Evolutionary conservation across 495 filamentous ascomycete genomes (phyloP), one percentile per base, ranked within the genome.

Genomic region (Aspergillus mulundensis): DNA sequence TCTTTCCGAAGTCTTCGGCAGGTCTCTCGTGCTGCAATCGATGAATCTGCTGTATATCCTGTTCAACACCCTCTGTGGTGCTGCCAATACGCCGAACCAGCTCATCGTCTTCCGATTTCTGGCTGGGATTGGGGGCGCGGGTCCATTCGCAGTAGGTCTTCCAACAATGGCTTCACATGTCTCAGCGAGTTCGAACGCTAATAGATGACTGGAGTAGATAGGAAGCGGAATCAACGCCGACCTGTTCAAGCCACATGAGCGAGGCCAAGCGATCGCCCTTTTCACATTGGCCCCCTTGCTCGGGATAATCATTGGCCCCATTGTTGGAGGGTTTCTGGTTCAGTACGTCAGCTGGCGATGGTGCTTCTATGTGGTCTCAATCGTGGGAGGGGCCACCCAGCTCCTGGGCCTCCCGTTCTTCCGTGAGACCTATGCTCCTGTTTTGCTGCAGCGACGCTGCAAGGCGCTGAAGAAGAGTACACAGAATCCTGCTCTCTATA

Each of bases 381-480:
- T 88, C 46, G 78, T 77, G 8, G 83, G 82, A 59, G 81, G 63
- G 1, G n/a, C 81, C 1, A 77, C 90, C 47, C 87, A 88, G 60
- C 3, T 76, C 15, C 69, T 75, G 1, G 88, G 86, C 3, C 45
- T 90, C 3, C 80, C 87, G 58, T 83, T 81, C 63, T 76, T 90
- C 0, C 80, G 77, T 50, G 87, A 89, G 68, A 87, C 86, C 3
- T 88, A 89, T 66, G 72, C 77, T 0, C 85, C 85, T 0, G 76
- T 76, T 28, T 70, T 90, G 3, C 77, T 90, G 0, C 63, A 68
- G 12, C 62, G 71, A 32, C 85, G 84, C 47, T 79, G 80, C 11
- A 62, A 73, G 23, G 73, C 66, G 20, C 76, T 90, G 0, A 75
- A 77, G 40, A 80, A 82, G 60, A 81, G 85, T 58, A 88, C 84